Conservation (phyloP, 306 rosid species). For the Luffa acutangula region DNA sequence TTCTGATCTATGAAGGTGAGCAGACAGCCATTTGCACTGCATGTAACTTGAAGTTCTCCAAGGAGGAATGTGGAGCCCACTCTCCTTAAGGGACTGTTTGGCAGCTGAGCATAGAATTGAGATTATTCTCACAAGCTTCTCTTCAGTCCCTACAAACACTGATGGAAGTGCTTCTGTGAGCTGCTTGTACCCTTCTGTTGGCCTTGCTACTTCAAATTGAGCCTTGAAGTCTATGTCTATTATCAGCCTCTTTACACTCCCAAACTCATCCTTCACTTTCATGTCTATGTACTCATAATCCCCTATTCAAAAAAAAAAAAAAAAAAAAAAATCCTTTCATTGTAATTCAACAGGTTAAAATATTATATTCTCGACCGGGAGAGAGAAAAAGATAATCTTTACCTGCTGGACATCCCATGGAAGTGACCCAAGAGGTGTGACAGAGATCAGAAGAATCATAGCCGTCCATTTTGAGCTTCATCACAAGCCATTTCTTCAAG, state of each 20-base stretch:
- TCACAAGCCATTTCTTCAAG: slow-evolving; percentile 38
- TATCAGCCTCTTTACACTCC: slow-evolving; percentile 23
- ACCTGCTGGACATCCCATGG: slow-evolving; percentile 66
- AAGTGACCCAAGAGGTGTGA: slow-evolving; percentile 54
- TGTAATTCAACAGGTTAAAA: too few species aligned
- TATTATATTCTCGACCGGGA: too few species aligned
- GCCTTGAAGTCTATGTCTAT: slow-evolving; percentile 73
- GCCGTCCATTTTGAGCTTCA: slow-evolving; percentile 44
- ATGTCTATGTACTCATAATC: slow-evolving; percentile 58
- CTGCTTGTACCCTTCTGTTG: slow-evolving; percentile 39
- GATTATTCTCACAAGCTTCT: slow-evolving; percentile 35
- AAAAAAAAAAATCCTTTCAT: not conserved
- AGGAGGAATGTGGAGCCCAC: slow-evolving; percentile 70
- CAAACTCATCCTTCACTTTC: slow-evolving; percentile 10
- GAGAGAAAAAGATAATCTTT: slow-evolving; percentile 3
- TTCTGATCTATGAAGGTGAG: not conserved
- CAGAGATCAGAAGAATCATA: slow-evolving; percentile 34
- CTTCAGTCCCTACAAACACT: slow-evolving; percentile 52
- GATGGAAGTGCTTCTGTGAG: slow-evolving; percentile 41
- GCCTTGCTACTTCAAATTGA: slow-evolving; percentile 73
- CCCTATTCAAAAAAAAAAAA: slow-evolving; percentile 23
- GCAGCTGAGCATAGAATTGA: slow-evolving; percentile 57
- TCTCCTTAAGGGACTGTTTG: slow-evolving; percentile 56
- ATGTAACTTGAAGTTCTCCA: slow-evolving; percentile 67
- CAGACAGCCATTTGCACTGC: slow-evolving; percentile 39